A percentile compares a stretch with the other conserved stretches of the same genome.
phyloP scores from a whole-genome alignment of 176 grass and related monocot species.

The Avena sativa region DNA sequence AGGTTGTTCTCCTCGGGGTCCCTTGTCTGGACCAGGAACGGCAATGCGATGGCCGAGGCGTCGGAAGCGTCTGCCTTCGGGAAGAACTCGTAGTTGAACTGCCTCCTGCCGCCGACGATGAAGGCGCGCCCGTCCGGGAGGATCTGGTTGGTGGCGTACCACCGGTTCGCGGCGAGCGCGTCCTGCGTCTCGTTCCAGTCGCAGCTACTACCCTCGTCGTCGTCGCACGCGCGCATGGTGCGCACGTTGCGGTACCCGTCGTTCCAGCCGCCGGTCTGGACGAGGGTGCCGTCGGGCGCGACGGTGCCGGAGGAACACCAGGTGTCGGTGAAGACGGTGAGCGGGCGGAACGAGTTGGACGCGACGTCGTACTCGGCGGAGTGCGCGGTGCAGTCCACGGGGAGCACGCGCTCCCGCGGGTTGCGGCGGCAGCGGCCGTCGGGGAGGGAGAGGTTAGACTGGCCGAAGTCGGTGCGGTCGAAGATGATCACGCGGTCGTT shows the following conservation, averaged over 20 bases:
- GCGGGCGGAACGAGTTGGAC: slow-evolving; percentile 55
- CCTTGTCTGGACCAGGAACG: slow-evolving; percentile 51
- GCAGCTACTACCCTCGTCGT: slow-evolving; percentile 17
- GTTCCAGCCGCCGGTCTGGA: slow-evolving; percentile 87
- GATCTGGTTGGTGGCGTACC: slow-evolving; percentile 89
- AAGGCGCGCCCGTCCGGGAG: slow-evolving; percentile 78
- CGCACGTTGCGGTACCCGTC: slow-evolving; percentile 69
- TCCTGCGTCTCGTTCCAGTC: slow-evolving; percentile 74
- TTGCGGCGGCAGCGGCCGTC: slow-evolving; percentile 63
- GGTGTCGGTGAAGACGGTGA: slow-evolving; percentile 69
- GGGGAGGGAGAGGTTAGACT: slow-evolving; percentile 74
- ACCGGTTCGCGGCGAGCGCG: slow-evolving; percentile 55
- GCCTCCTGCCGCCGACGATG: slow-evolving; percentile 68
- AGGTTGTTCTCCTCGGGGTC: slow-evolving; percentile 87
- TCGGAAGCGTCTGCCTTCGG: slow-evolving; percentile 50
- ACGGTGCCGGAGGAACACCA: slow-evolving; percentile 89
- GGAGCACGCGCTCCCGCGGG: slow-evolving; percentile 54
- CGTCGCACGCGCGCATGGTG: slow-evolving; percentile 54
- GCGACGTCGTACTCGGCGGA: slow-evolving; percentile 69
- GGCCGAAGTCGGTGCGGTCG: slow-evolving; percentile 81
- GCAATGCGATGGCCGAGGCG: slow-evolving; percentile 37
- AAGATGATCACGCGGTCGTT: slow-evolving; percentile 79
- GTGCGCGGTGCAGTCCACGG: slow-evolving; percentile 73
- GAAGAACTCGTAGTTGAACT: slow-evolving; percentile 87
- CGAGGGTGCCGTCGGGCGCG: slow-evolving; percentile 64